phyloP scores from a whole-genome alignment of 805 yeast genomes.

The Metschnikowia colocasiae region DNA sequence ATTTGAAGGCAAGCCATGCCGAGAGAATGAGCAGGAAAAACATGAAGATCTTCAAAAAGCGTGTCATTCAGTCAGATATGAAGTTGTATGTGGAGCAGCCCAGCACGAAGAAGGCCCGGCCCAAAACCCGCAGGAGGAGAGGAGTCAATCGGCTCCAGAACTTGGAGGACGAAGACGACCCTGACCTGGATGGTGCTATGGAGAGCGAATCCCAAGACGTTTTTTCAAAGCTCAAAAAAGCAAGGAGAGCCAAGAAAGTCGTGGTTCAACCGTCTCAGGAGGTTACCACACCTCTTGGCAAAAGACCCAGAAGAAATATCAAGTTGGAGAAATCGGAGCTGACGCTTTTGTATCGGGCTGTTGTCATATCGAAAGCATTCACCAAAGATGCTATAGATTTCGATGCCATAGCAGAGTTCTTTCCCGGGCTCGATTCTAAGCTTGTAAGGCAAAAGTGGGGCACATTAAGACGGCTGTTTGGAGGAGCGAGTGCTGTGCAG shows the following conservation, averaged over 20 bases:
- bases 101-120: slow-evolving; percentile 1
- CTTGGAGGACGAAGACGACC: slow-evolving; percentile 11
- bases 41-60: slow-evolving; percentile 10
- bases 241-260: slow-evolving; percentile 17
- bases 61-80: slow-evolving; percentile 14
- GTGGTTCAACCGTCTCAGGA: slow-evolving; percentile 8
- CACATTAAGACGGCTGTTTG: slow-evolving; percentile 48
- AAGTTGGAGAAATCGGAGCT: slow-evolving; percentile 45
- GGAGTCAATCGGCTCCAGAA: slow-evolving; percentile 14
- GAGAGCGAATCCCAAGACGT: slow-evolving; percentile 6
- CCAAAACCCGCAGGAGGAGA: slow-evolving; percentile 4
- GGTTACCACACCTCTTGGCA: neutral
- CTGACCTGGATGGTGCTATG: slow-evolving; percentile 2
- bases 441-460: slow-evolving; percentile 67
- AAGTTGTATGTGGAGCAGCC: slow-evolving; percentile 15
- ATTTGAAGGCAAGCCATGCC: slow-evolving; percentile 19
- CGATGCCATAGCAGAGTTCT: slow-evolving; percentile 50
- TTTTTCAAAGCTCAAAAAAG: slow-evolving; percentile 10
- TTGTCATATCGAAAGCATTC: slow-evolving; percentile 64
- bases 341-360: slow-evolving; percentile 56
- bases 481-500: slow-evolving; percentile 49
- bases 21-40: slow-evolving; percentile 8
- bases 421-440: slow-evolving; percentile 41
- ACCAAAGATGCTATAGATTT: slow-evolving; percentile 58
- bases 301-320: slow-evolving; percentile 18